phyloP scores from a whole-genome alignment of 306 rosid species.

The Trifolium repens region DNA sequence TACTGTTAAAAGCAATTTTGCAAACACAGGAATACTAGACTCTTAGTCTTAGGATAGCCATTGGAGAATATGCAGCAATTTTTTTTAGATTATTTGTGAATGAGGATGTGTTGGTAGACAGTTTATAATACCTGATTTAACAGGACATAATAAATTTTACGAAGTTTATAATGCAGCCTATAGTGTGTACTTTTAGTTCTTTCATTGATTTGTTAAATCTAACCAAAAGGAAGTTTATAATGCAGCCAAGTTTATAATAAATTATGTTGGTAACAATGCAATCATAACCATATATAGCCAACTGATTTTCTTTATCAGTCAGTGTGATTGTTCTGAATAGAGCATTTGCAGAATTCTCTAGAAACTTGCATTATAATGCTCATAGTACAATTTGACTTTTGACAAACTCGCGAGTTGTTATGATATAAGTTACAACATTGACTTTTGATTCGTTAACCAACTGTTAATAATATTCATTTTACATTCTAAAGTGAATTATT shows the following conservation, averaged over 20 bases:
- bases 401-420: not conserved
- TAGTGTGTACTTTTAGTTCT: not conserved
- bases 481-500: no score
- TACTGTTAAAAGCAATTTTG: constrained; percentile 15
- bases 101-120: constrained; percentile 32
- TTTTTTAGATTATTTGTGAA: constrained; percentile 23
- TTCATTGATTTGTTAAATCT: constrained; percentile 26
- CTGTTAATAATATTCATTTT: no score
- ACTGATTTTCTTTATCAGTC: not conserved
- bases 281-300: not conserved
- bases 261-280: not conserved
- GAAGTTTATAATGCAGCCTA: constrained; percentile 10
- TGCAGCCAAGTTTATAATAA: no score
- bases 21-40: constrained; percentile 5
- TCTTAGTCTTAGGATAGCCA: constrained; percentile 26
- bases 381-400: not conserved
- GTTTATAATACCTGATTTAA: constrained; percentile 8
- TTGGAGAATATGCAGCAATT: constrained; percentile 12
- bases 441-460: not conserved
- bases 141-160: not conserved
- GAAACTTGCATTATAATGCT: constrained; percentile 15
- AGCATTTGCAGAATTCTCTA: not conserved
- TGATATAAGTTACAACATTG: not conserved
- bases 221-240: not conserved
- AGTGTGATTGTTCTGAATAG: not conserved